Conservation (phyloP, 169 alveolate genomes). For the Plasmodium knowlesi region DNA sequence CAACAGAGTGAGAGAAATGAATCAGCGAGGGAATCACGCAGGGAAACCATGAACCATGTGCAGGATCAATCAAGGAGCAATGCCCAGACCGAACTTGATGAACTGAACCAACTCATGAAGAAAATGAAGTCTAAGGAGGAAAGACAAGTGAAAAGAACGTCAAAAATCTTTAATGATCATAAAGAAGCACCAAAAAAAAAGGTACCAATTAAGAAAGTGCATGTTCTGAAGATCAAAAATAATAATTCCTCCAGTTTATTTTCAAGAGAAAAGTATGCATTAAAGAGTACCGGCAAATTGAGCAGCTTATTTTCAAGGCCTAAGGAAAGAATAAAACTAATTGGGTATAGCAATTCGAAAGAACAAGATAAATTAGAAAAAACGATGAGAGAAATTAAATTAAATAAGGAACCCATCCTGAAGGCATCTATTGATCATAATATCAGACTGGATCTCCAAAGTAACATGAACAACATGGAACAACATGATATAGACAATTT, state of each 20-base stretch:
- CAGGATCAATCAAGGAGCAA: not conserved
- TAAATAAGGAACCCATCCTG: conserved; percentile 48
- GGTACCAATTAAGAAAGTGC: conserved; percentile 18
- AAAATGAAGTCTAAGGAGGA: conserved; percentile 1
- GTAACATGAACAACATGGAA: conserved; percentile 14
- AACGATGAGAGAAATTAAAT: conserved; percentile 7
- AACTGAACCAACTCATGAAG: not conserved
- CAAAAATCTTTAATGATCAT: not conserved
- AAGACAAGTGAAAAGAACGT: not conserved
- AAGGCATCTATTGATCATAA: conserved; percentile 45
- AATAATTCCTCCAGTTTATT: not conserved
- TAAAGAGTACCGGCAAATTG: conserved; percentile 12
- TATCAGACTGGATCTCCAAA: conserved; percentile 42
- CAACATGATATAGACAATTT: conserved; percentile 20
- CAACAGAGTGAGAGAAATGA: not conserved
- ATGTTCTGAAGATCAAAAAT: not conserved
- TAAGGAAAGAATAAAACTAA: conserved; percentile 20
- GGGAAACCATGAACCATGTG: not conserved
- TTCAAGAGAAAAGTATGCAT: conserved; percentile 33
- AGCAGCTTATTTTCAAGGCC: not conserved
- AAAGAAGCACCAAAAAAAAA: not conserved
- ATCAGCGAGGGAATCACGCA: not conserved
- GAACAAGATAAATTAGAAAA: conserved; percentile 28
- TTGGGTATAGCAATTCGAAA: conserved; percentile 1
- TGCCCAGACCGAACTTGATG: not conserved